A percentile compares a stretch with the other conserved stretches of the same genome.
These are phyloP conservation scores for Solanum tarijense DNA, from an alignment of 257 asterid species.

Conservation along the genomic window DNA sequence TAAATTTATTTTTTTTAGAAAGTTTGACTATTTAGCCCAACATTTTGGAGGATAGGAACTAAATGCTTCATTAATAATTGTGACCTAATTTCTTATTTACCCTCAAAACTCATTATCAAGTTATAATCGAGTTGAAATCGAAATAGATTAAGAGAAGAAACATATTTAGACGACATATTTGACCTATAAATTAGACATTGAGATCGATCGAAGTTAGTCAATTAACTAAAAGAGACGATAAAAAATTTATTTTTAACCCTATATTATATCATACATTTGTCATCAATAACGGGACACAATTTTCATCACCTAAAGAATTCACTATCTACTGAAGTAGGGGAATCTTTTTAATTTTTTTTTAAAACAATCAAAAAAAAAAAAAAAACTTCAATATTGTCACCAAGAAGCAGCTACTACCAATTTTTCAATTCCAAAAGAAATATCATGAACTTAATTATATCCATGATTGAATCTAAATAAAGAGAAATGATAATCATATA, in stretches of 20 bases:
- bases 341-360: background rate
- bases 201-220: background rate
- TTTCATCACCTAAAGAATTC: background rate
- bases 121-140: background rate
- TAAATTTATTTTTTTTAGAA: background rate
- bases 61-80: background rate
- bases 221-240: background rate
- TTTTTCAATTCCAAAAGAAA: background rate
- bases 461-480: too few relatives aligned
- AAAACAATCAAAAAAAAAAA: background rate
- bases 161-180: background rate
- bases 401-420: background rate
- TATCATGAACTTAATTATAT: background rate
- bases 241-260: background rate
- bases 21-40: background rate
- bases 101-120: background rate
- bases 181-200: background rate
- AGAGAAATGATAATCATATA: background rate
- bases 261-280: background rate
- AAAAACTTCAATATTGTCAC: background rate
- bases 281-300: background rate
- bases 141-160: background rate
- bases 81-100: background rate
- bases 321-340: background rate
- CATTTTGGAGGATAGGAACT: background rate